Evolutionary conservation across 805 yeast species (phyloP).

Genomic region (Yamadazyma ubonensis): DNA sequence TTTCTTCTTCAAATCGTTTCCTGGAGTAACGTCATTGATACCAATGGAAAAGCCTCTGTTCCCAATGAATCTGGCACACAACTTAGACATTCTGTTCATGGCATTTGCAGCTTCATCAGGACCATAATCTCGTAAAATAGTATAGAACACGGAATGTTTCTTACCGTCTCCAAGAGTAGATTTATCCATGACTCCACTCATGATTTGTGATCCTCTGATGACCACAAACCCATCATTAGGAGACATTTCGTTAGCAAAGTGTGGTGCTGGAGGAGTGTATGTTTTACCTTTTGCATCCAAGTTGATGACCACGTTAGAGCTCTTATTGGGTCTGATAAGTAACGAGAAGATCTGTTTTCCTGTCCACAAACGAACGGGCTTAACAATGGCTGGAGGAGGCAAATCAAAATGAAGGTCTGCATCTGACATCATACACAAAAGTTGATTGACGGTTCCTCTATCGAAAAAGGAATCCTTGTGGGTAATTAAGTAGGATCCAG

Average conservation of each 20-base stretch:
- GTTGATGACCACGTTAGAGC: slow-evolving; percentile 80
- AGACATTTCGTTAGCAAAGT: slow-evolving; percentile 88
- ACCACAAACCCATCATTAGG: slow-evolving; percentile 95
- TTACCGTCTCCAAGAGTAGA: slow-evolving; percentile 97
- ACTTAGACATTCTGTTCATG: slow-evolving; percentile 99
- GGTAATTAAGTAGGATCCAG: slow-evolving; percentile 90
- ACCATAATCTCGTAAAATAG: slow-evolving; percentile 95
- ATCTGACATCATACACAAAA: slow-evolving; percentile 94
- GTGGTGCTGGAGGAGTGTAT: slow-evolving; percentile 70
- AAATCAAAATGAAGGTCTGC: slow-evolving; percentile 83
- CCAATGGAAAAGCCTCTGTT: slow-evolving; percentile 97
- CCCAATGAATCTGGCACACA: slow-evolving; percentile 93
- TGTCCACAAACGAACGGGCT: slow-evolving; percentile 91
- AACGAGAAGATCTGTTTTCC: slow-evolving; percentile 94
- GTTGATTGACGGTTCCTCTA: slow-evolving; percentile 76
- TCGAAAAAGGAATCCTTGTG: slow-evolving; percentile 93
- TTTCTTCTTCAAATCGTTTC: slow-evolving; percentile 64
- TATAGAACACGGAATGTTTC: slow-evolving; percentile 92
- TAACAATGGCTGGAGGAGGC: slow-evolving; percentile 92
- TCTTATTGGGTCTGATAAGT: slow-evolving; percentile 76
- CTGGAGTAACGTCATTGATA: slow-evolving; percentile 96
- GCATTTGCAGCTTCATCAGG: slow-evolving; percentile 92
- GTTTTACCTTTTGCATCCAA: slow-evolving; percentile 94
- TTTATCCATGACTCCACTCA: slow-evolving; percentile 96
- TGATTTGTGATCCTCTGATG: slow-evolving; percentile 82